Conservation (phyloP, 2,329 filamentous ascomycete genomes). For the Colletotrichum coccodes region DNA sequence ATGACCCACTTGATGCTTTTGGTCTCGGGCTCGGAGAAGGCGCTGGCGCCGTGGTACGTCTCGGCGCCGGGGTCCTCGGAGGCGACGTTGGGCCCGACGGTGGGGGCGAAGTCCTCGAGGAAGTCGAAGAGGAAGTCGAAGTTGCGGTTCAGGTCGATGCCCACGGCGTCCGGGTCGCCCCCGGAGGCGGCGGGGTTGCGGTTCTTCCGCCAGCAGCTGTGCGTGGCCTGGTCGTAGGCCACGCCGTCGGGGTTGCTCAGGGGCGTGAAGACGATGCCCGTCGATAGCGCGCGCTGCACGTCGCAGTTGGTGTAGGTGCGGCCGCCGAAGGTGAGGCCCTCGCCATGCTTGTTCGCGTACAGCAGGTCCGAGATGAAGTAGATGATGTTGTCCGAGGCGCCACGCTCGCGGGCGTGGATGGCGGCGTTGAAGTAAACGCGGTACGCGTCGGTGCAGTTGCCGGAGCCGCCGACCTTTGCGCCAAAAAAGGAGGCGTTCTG, state of each 20-base stretch:
- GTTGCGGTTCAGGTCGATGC: slow-evolving; percentile 66
- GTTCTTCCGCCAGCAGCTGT: slow-evolving; percentile 67
- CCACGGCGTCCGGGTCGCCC: slow-evolving; percentile 45
- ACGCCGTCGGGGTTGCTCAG: slow-evolving; percentile 64
- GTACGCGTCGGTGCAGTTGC: slow-evolving; percentile 45
- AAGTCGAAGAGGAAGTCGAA: slow-evolving; percentile 69
- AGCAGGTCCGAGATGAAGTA: slow-evolving; percentile 69
- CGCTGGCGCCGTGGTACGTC: slow-evolving; percentile 59
- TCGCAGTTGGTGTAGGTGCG: slow-evolving; percentile 62
- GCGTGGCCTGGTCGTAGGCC: slow-evolving; percentile 61
- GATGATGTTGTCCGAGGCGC: slow-evolving; percentile 64
- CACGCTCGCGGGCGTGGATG: slow-evolving; percentile 68
- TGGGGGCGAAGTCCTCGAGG: slow-evolving; percentile 51
- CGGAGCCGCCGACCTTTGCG: slow-evolving; percentile 52
- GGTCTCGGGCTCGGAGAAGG: slow-evolving; percentile 67
- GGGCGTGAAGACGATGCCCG: slow-evolving; percentile 63
- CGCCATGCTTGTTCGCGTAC: slow-evolving; percentile 58
- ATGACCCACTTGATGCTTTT: slow-evolving; percentile 63
- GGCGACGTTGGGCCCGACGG: slow-evolving; percentile 50
- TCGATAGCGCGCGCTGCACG: slow-evolving; percentile 60
- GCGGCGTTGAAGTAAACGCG: slow-evolving; percentile 63
- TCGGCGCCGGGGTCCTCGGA: slow-evolving; percentile 55
- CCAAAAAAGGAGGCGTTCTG: slow-evolving; percentile 52
- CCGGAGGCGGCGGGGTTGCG: slow-evolving; percentile 54
- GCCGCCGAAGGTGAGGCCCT: slow-evolving; percentile 62